These are phyloP conservation scores for Aristolochia contorta DNA, from an alignment of 164 flowering plant genomes.

Conservation along the genomic window DNA sequence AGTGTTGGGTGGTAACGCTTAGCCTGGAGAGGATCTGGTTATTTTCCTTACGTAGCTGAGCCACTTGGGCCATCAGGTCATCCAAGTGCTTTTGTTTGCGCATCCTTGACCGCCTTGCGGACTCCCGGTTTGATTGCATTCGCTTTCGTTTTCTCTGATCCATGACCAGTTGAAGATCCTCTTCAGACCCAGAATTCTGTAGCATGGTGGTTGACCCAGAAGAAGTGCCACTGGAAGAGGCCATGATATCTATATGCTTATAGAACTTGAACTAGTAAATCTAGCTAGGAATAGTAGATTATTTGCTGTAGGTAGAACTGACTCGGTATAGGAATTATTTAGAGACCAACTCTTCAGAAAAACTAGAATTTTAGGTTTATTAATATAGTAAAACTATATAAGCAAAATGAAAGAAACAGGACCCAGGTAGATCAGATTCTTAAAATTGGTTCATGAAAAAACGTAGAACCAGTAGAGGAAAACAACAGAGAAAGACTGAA, in stretches of 20 bases:
- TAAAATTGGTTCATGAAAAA: conserved; percentile 41
- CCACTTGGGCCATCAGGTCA: conserved; percentile 49
- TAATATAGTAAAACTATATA: neutral
- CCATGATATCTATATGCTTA: conserved; percentile 12
- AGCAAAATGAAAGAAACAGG: conserved; percentile 1
- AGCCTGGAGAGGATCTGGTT: conserved; percentile 33
- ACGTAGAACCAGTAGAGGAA: conserved; percentile 96
- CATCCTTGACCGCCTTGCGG: conserved; percentile 83
- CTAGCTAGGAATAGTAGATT: conserved; percentile 1
- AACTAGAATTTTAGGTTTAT: too few species aligned
- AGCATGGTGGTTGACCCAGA: conserved; percentile 19
- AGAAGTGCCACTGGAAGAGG: conserved; percentile 54
- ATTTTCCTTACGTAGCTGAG: conserved; percentile 47
- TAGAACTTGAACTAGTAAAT: neutral
- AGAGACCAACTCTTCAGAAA: neutral
- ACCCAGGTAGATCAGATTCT: conserved; percentile 1
- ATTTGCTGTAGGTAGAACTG: neutral
- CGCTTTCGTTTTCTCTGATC: conserved; percentile 66
- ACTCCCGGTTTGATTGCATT: conserved; percentile 84
- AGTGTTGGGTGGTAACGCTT: conserved; percentile 45
- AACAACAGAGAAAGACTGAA: conserved; percentile 85
- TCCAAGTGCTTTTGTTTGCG: conserved; percentile 80
- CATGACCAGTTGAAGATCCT: conserved; percentile 33
- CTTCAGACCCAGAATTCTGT: conserved; percentile 32
- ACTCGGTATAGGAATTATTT: conserved; percentile 3